phyloP scores from a whole-genome alignment of 305 asterid genomes.

The Galium porrigens region DNA sequence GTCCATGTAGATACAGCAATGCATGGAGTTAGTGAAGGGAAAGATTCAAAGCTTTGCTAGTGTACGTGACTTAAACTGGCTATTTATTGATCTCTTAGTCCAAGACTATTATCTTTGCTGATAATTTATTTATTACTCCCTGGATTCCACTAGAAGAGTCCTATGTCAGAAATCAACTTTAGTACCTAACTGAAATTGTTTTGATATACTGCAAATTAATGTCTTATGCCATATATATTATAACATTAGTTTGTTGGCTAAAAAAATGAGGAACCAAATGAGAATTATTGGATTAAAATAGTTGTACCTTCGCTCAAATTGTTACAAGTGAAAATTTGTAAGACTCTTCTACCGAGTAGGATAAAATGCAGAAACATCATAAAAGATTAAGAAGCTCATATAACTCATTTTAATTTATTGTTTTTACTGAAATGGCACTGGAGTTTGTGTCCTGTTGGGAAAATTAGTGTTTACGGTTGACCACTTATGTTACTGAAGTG shows the following conservation, averaged over 20 bases:
- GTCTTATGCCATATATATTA: neutral
- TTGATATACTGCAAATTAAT: neutral
- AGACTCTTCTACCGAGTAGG: neutral
- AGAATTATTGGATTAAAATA: too few species aligned
- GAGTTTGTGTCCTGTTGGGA: neutral
- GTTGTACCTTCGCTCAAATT: too few species aligned
- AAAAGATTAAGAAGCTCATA: neutral
- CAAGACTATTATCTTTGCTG: neutral
- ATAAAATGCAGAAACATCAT: neutral
- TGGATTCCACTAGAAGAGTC: neutral
- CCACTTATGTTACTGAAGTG: neutral
- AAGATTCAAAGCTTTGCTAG: conserved; percentile 5
- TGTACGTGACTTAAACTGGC: neutral
- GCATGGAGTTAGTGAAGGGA: conserved; percentile 12
- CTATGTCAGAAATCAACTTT: neutral
- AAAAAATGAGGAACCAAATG: neutral
- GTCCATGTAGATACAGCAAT: conserved; percentile 7
- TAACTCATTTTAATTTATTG: neutral
- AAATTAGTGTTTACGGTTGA: neutral
- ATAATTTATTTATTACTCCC: neutral
- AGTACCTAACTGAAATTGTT: neutral
- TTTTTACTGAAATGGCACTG: conserved; percentile 1
- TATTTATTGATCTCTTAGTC: conserved; percentile 5
- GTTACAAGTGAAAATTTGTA: neutral
- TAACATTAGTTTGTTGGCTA: neutral